phyloP scores from a whole-genome alignment of 1,284 basidiomycete species.

The Ganoderma lingzhi region DNA sequence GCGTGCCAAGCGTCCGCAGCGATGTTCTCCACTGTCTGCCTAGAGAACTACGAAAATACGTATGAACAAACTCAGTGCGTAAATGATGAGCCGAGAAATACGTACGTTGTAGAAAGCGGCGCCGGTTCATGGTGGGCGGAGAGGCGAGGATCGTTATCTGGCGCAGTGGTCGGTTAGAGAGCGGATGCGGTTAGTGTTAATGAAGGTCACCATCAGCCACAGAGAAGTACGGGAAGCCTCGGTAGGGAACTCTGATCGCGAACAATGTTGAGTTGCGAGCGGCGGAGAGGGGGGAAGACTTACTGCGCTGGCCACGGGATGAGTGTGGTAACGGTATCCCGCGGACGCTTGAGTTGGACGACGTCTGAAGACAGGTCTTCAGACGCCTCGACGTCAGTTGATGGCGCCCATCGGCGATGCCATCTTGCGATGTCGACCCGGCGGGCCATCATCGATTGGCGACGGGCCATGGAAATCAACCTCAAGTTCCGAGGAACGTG shows the following conservation, averaged over 20 bases:
- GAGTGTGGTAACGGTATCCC: not conserved
- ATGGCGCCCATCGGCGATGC: constrained; percentile 7
- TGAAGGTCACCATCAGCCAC: not conserved
- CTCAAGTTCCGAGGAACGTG: no score
- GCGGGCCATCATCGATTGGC: not conserved
- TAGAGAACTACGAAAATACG: not conserved
- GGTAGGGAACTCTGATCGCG: not conserved
- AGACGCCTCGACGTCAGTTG: constrained; percentile 2
- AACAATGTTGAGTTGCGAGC: not conserved
- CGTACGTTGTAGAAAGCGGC: not conserved
- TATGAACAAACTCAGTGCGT: not conserved
- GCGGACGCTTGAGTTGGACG: not conserved
- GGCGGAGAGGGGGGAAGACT: not conserved
- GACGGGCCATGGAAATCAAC: not conserved
- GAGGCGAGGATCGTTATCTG: constrained; percentile 9
- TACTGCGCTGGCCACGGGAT: not conserved
- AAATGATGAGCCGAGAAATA: not conserved
- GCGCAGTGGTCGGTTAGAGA: not conserved
- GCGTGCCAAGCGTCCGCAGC: not conserved
- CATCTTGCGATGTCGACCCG: constrained; percentile 2
- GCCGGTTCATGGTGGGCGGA: not conserved
- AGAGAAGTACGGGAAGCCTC: not conserved
- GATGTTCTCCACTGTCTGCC: not conserved
- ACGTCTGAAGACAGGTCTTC: not conserved
- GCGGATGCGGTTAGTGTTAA: not conserved